These are phyloP conservation scores for Diaporthe vaccinii DNA, from an alignment of 2,329 filamentous ascomycete species.

Conservation along the genomic window DNA sequence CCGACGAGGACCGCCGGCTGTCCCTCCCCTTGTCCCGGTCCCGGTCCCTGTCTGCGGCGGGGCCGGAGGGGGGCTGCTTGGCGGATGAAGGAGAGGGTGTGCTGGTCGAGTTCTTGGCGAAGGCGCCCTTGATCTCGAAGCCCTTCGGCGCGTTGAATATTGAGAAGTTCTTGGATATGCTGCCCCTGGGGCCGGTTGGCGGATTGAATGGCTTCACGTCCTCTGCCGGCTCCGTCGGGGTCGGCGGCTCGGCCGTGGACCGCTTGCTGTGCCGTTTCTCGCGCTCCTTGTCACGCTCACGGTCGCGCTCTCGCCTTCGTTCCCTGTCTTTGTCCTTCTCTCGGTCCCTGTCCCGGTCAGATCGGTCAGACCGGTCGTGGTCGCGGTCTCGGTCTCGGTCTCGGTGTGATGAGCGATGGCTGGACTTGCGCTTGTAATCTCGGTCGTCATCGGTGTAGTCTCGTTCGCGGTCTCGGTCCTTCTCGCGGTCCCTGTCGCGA, in stretches of 20 bases:
- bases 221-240: slow-evolving; percentile 49
- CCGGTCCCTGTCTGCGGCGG: slow-evolving; percentile 33
- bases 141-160: slow-evolving; percentile 43
- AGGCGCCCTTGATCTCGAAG: slow-evolving; percentile 55
- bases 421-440: slow-evolving; percentile 42
- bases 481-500: slow-evolving; percentile 45
- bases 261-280: slow-evolving; percentile 53
- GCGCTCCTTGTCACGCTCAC: slow-evolving; percentile 49
- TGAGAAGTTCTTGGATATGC: slow-evolving; percentile 42
- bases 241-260: slow-evolving; percentile 47
- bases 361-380: slow-evolving; percentile 39
- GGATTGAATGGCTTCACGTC: slow-evolving; percentile 59
- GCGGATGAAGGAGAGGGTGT: slow-evolving; percentile 35
- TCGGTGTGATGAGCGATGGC: slow-evolving; percentile 34
- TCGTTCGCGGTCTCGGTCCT: slow-evolving; percentile 47
- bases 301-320: slow-evolving; percentile 54
- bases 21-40: slow-evolving; percentile 23
- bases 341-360: slow-evolving; percentile 41
- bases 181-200: slow-evolving; percentile 55
- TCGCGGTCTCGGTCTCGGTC: slow-evolving; percentile 37
- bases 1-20: slow-evolving; percentile 54
- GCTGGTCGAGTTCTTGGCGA: slow-evolving; percentile 23
- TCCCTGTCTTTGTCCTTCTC: slow-evolving; percentile 55
- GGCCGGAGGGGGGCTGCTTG: slow-evolving; percentile 43
- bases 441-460: slow-evolving; percentile 43